These are phyloP conservation scores for Lactifluus pinguis DNA, from an alignment of 768 basidiomycete species.

Conservation along the genomic window DNA sequence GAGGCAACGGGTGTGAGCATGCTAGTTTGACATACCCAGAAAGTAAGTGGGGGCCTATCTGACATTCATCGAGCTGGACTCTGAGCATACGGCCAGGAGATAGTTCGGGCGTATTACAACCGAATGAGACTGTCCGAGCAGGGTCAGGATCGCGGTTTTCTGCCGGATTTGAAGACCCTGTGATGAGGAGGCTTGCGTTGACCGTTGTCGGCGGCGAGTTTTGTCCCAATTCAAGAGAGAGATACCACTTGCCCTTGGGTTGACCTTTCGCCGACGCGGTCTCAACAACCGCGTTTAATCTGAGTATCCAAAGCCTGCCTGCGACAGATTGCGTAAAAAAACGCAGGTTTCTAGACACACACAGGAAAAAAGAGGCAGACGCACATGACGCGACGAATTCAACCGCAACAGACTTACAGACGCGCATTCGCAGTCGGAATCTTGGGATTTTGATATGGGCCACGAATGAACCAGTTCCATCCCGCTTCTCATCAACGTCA, in stretches of 20 bases:
- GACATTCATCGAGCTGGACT: slow-evolving; percentile 2
- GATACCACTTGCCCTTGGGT: slow-evolving; percentile 34
- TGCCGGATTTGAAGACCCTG: neutral
- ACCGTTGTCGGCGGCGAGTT: slow-evolving; percentile 37
- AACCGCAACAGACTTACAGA: slow-evolving; percentile 43
- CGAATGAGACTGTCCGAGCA: neutral
- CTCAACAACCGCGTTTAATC: slow-evolving; percentile 28
- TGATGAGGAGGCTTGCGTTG: slow-evolving; percentile 4
- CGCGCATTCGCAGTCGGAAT: slow-evolving; percentile 63
- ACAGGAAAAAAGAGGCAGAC: neutral
- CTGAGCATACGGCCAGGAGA: neutral
- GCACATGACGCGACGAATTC: slow-evolving; percentile 60
- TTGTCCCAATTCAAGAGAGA: slow-evolving; percentile 46
- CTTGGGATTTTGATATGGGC: slow-evolving; percentile 42
- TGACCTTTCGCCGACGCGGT: neutral
- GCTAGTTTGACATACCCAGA: slow-evolving; percentile 37
- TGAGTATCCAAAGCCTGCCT: slow-evolving; percentile 56
- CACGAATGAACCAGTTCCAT: slow-evolving; percentile 38
- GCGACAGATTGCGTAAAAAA: neutral
- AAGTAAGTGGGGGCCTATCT: slow-evolving; percentile 32
- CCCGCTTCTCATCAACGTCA: slow-evolving; percentile 36
- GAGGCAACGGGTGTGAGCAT: neutral
- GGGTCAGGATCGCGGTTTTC: neutral
- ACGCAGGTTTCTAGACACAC: too few species aligned
- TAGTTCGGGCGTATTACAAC: neutral